Evolutionary conservation across 305 asterid species (phyloP).

Genomic region (Lippia alba): DNA sequence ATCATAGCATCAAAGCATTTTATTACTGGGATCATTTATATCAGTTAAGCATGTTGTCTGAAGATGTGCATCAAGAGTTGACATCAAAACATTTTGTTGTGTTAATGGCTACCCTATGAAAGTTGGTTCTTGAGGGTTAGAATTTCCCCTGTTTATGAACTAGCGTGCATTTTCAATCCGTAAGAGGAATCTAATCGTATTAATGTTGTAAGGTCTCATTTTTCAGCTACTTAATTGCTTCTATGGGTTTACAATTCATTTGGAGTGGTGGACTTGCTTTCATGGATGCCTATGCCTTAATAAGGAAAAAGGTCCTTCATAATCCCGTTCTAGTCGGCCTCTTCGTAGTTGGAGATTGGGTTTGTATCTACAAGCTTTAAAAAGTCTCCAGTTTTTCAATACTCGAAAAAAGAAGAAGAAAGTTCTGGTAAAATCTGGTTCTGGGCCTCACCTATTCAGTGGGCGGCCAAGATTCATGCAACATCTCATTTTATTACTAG

Average conservation of each 20-base stretch:
- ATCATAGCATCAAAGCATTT: neutral
- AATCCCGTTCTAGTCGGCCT: conserved; percentile 51
- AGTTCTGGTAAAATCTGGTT: neutral
- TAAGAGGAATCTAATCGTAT: neutral
- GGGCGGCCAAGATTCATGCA: neutral
- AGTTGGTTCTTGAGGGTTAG: neutral
- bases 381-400: neutral
- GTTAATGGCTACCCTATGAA: neutral
- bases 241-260: conserved; percentile 59
- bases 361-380: conserved; percentile 29
- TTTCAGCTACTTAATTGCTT: conserved; percentile 61
- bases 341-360: conserved; percentile 70
- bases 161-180: neutral
- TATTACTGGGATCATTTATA: neutral
- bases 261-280: conserved; percentile 57
- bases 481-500: too few species aligned
- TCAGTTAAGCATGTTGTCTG: too few species aligned
- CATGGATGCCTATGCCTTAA: conserved; percentile 52
- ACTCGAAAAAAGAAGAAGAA: neutral
- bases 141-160: conserved; percentile 1
- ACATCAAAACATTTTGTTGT: neutral
- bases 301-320: conserved; percentile 49
- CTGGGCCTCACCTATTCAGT: neutral
- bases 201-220: neutral
- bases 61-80: neutral